Evolutionary conservation across 306 rosid genomes (phyloP).

Genomic region (Fragaria iinumae): DNA sequence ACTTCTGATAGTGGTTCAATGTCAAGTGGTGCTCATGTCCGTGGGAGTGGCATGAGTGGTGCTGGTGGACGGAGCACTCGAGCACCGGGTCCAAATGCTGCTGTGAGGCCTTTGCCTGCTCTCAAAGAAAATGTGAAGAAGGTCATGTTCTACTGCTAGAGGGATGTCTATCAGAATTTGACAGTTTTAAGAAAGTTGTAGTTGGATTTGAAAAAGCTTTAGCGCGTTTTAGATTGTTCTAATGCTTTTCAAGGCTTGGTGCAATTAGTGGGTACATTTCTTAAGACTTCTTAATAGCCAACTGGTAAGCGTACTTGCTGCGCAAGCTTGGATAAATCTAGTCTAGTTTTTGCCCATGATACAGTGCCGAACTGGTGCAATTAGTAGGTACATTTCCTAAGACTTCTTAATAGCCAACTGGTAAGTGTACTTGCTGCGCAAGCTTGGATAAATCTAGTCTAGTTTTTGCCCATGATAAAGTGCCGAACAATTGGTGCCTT

Average conservation of each 20-base stretch:
- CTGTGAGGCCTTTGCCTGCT: constrained; percentile 87
- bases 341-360: not conserved
- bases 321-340: not conserved
- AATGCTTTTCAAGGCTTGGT: not conserved
- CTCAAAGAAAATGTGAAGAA: constrained; percentile 83
- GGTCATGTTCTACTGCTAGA: constrained; percentile 89
- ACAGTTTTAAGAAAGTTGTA: not conserved
- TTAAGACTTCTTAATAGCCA: not conserved
- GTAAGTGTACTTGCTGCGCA: not conserved
- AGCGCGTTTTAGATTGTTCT: not conserved
- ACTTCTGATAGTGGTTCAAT: constrained; percentile 86
- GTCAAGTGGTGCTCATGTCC: constrained; percentile 74
- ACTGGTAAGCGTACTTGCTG: not conserved
- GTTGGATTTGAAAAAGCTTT: not conserved
- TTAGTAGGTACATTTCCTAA: too few relatives aligned
- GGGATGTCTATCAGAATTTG: not conserved
- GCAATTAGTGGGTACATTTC: not conserved
- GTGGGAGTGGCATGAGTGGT: constrained; percentile 44
- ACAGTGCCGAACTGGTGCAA: not conserved
- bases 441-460: not conserved
- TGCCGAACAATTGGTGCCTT: not conserved
- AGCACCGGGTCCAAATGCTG: constrained; percentile 55
- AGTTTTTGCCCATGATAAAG: not conserved
- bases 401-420: not conserved
- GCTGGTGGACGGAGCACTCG: constrained; percentile 57